These are phyloP conservation scores for Debaryomyces robertsiae DNA, from an alignment of 1,139 yeast genomes.

Conservation along the genomic window DNA sequence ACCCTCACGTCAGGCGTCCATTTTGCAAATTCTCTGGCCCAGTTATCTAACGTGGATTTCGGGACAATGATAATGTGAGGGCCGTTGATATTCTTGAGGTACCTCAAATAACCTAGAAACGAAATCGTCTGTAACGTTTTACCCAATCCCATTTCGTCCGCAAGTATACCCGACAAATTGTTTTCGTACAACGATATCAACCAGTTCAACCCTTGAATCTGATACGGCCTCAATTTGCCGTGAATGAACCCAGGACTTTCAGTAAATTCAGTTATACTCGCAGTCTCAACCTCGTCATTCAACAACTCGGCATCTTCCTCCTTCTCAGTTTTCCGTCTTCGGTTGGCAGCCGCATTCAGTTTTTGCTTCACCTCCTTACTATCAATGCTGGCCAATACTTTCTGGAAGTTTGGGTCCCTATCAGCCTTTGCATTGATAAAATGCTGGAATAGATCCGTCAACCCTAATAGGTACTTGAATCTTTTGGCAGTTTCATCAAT, in stretches of 20 bases:
- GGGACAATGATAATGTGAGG: conserved; percentile 79
- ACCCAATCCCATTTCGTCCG: conserved; percentile 98
- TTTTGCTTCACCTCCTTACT: conserved; percentile 26
- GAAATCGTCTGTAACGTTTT: conserved; percentile 94
- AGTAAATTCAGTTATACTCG: conserved; percentile 54
- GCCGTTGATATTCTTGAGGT: conserved; percentile 60
- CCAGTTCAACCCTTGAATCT: conserved; percentile 94
- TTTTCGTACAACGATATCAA: conserved; percentile 79
- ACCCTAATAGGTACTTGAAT: conserved; percentile 64
- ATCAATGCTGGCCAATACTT: conserved; percentile 45
- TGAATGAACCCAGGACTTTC: conserved; percentile 67
- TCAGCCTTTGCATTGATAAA: conserved; percentile 68
- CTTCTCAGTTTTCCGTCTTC: conserved; percentile 62
- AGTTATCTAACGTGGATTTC: conserved; percentile 76
- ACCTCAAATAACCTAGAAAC: conserved; percentile 71
- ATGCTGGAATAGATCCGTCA: conserved; percentile 69
- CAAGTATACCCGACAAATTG: conserved; percentile 85
- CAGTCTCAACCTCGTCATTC: conserved; percentile 52
- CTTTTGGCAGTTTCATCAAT: conserved; percentile 60
- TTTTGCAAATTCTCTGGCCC: conserved; percentile 74
- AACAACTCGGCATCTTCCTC: conserved; percentile 72
- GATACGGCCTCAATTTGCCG: conserved; percentile 76
- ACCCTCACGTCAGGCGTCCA: conserved; percentile 82
- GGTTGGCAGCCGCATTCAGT: conserved; percentile 24
- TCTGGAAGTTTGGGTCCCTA: conserved; percentile 59